These are phyloP conservation scores for Astrothelium subdiscretum DNA, from an alignment of 495 filamentous ascomycete genomes.

Conservation along the genomic window DNA sequence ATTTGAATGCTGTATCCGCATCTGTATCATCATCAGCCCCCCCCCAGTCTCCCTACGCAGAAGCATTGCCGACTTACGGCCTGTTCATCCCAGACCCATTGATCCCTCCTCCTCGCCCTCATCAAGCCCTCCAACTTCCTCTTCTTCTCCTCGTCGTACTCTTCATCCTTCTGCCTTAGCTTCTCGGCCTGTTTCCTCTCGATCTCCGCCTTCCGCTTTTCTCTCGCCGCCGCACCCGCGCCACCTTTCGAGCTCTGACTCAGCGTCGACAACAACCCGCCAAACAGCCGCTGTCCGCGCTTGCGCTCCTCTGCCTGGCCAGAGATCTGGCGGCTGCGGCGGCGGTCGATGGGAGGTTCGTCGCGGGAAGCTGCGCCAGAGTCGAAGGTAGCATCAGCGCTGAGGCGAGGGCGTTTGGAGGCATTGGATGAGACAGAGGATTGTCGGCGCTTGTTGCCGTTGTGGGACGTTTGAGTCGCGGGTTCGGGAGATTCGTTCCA, in stretches of 20 bases:
- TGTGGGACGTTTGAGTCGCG: background rate
- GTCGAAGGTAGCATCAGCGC: background rate
- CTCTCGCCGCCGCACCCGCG: constrained; percentile 40
- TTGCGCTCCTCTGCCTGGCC: constrained; percentile 60
- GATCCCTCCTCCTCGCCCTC: constrained; percentile 50
- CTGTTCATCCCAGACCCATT: constrained; percentile 66
- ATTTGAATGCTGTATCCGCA: constrained; percentile 64
- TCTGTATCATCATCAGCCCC: constrained; percentile 43
- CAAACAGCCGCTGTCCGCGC: constrained; percentile 81
- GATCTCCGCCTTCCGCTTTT: constrained; percentile 74
- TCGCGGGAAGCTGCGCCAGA: background rate
- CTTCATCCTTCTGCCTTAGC: constrained; percentile 59
- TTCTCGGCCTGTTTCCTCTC: constrained; percentile 83
- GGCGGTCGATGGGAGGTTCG: background rate
- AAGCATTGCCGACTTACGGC: constrained; percentile 44
- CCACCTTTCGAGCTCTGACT: constrained; percentile 51
- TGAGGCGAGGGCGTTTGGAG: background rate
- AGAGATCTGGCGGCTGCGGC: background rate
- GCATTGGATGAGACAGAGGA: background rate
- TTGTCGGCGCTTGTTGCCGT: background rate
- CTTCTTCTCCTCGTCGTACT: constrained; percentile 56
- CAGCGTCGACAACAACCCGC: constrained; percentile 74
- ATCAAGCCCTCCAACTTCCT: constrained; percentile 50
- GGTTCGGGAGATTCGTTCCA: background rate
- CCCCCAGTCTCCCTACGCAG: background rate